Evolutionary conservation across 169 alveolate genomes (phyloP), one percentile per base, ranked within the genome.

Genomic region (Plasmodium falciparum): DNA sequence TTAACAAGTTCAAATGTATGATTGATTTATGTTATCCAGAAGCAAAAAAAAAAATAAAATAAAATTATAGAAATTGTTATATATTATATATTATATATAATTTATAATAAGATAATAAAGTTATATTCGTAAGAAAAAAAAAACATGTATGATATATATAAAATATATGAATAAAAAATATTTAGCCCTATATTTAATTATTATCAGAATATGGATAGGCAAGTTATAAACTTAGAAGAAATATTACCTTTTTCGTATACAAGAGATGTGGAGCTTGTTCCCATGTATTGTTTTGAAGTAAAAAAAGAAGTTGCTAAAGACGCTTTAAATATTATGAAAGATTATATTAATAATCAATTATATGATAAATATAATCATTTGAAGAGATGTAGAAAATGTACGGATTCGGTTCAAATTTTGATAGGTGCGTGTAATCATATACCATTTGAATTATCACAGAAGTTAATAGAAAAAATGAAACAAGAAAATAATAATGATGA

Each of bases 251-350:
- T 22, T 59, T 5, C 78, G 15, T 66, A 80, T 47, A 69, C 65
- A 6, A 69, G 49, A 67, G 49, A 33, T 13, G 43, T 69, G 1
- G 72, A 22, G 3, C 70, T 80, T 54, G 70, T 26, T 56, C 24
- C 76, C n/a, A 80, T 80, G 90, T 80, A 54, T 29, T 80, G 83
- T 62, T 61, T 80, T 26, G 90, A 80, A 56, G 45, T 71, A 54
- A 66, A 58, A 26, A 80, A 80, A 54, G 65, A 66, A 47, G 52
- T 58, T 43, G 76, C 90, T 50, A 54, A 80, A 20, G 70, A 67
- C 29, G 69, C 78, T n/a, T 61, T 80, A 80, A 39, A 52, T 80
- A 62, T 69, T 43, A 20, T 80, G 73, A 69, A 71, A 17, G 58
- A 80, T 80, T 80, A 33, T 67, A 62, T 62, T 49, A 80, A 80